These are phyloP conservation scores for Pterula multifida DNA, from an alignment of 1,284 basidiomycete genomes.

Conservation along the genomic window DNA sequence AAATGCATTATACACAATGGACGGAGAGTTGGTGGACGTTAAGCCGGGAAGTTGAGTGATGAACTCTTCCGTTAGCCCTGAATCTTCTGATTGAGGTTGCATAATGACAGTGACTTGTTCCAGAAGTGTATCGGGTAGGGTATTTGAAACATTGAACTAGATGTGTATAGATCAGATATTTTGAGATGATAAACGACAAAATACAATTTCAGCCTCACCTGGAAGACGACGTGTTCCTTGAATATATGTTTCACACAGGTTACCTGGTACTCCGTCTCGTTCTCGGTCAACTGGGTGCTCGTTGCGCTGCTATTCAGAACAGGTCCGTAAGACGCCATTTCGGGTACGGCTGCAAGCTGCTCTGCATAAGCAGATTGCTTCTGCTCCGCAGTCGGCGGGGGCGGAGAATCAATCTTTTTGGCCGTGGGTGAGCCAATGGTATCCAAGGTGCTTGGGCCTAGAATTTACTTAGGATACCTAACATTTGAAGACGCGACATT, in stretches of 20 bases:
- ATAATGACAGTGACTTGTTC: constrained; percentile 95
- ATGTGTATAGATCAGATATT: no score
- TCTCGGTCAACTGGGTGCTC: constrained; percentile 83
- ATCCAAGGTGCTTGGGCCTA: constrained; percentile 76
- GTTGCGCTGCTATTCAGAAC: constrained; percentile 82
- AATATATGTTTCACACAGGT: constrained; percentile 96
- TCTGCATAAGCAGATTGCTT: constrained; percentile 78
- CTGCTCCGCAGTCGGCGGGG: constrained; percentile 67
- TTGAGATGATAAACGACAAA: no score
- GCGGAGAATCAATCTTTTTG: constrained; percentile 49
- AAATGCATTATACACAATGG: constrained; percentile 90
- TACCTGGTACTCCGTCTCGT: constrained; percentile 97
- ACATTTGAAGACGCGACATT: constrained; percentile 4
- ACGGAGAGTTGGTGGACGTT: constrained; percentile 59
- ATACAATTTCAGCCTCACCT: constrained; percentile 55
- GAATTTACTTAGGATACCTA: constrained; percentile 7
- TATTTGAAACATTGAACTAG: constrained; percentile 96
- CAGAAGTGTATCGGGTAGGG: constrained; percentile 94
- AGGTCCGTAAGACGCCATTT: constrained; percentile 78
- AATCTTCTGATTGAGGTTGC: constrained; percentile 69
- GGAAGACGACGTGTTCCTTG: constrained; percentile 93
- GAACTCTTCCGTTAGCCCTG: constrained; percentile 84
- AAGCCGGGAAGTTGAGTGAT: constrained; percentile 80
- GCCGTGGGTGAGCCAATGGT: constrained; percentile 63
- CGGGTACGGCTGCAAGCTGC: constrained; percentile 79